phyloP scores from a whole-genome alignment of 441 rosid species.

The Lepidium campestre region DNA sequence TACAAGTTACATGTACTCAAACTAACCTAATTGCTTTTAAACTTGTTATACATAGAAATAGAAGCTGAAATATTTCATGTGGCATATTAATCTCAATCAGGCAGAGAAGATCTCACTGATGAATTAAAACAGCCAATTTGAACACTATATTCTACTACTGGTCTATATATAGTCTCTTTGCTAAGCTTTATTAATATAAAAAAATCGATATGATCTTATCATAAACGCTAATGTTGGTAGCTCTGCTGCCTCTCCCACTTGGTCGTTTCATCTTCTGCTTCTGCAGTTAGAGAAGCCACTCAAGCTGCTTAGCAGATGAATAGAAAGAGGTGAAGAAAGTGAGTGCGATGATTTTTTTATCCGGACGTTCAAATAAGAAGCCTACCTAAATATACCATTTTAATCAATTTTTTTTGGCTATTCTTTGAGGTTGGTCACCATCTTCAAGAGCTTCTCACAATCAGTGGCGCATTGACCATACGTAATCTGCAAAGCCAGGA shows the following conservation, averaged over 20 bases:
- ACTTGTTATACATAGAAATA: background rate
- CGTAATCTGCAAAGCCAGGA: too few species aligned
- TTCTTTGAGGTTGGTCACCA: too few species aligned
- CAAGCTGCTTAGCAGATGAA: too few species aligned
- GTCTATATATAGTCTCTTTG: conserved; percentile 56
- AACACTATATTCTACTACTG: conserved; percentile 49
- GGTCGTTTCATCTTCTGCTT: conserved; percentile 27
- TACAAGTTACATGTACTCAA: background rate
- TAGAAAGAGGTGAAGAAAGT: too few species aligned
- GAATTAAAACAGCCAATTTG: conserved; percentile 43
- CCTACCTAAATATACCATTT: too few species aligned
- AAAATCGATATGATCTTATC: conserved; percentile 43
- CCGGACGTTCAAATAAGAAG: too few species aligned
- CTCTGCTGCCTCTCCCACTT: conserved; percentile 28
- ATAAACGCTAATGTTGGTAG: conserved; percentile 49
- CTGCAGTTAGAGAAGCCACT: conserved; percentile 30
- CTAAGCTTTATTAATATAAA: conserved; percentile 50
- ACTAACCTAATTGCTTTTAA: background rate
- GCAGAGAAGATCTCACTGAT: conserved; percentile 56
- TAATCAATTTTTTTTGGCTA: too few species aligned
- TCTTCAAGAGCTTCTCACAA: too few species aligned
- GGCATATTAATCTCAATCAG: conserved; percentile 18
- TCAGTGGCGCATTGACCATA: too few species aligned
- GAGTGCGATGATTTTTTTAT: too few species aligned
- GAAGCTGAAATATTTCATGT: background rate